Percentiles rank a stretch among this genome's conserved stretches.
Evolutionary conservation across 1,284 basidiomycete species (phyloP).

Genomic region (Ustilago lituana): DNA sequence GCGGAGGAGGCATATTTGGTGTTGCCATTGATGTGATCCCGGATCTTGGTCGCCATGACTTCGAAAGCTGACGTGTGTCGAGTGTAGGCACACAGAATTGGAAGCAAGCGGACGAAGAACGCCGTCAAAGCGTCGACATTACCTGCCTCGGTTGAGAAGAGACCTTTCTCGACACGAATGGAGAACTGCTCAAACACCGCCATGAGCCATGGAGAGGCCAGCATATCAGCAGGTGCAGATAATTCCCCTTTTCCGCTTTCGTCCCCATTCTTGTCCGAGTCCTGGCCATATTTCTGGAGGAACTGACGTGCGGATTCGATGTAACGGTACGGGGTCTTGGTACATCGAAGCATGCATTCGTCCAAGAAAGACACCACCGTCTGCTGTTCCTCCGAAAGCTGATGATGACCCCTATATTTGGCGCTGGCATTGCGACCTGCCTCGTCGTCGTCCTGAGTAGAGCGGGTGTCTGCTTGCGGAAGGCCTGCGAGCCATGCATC

Average conservation of each 20-base stretch:
- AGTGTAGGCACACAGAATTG: conserved; percentile 30
- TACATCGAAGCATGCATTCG: conserved; percentile 83
- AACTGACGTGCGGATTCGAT: conserved; percentile 75
- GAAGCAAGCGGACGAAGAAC: conserved; percentile 48
- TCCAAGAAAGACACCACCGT: conserved; percentile 80
- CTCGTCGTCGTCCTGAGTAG: conserved; percentile 3
- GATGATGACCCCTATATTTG: background rate
- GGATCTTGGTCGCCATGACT: conserved; percentile 17
- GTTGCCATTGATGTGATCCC: background rate
- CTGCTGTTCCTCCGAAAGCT: conserved; percentile 70
- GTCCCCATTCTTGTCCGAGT: background rate
- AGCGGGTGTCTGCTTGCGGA: conserved; percentile 68
- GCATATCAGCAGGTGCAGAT: conserved; percentile 8
- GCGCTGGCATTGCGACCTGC: background rate
- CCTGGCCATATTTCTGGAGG: conserved; percentile 24
- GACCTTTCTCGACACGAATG: conserved; percentile 45
- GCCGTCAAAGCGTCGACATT: conserved; percentile 20
- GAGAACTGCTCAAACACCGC: conserved; percentile 50
- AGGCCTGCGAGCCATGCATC: conserved; percentile 77
- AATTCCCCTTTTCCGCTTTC: background rate
- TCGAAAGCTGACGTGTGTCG: conserved; percentile 15
- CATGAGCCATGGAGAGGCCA: conserved; percentile 48
- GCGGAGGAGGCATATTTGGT: conserved; percentile 1
- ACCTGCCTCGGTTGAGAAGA: conserved; percentile 22
- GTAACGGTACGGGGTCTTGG: conserved; percentile 87